A percentile compares a stretch with the other conserved stretches of the same genome.
Evolutionary conservation across 345 rosid genomes (phyloP).

Genomic region (Bretschneidera sinensis): DNA sequence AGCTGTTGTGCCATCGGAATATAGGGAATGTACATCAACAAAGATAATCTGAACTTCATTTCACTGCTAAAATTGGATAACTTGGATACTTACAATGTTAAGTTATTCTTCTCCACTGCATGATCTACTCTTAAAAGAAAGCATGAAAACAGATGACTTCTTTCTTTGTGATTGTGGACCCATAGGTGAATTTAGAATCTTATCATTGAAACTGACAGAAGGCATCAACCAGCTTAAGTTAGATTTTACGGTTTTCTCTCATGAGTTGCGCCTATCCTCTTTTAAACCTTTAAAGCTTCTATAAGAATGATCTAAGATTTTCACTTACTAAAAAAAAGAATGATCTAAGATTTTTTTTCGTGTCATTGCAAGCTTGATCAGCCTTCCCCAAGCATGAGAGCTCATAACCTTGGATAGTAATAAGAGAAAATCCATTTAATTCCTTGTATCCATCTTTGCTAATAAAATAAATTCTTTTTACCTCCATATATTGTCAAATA

Average conservation of each 20-base stretch:
- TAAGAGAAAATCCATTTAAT: background rate
- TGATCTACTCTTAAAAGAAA: conserved; percentile 66
- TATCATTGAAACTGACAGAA: conserved; percentile 34
- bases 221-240: conserved; percentile 27
- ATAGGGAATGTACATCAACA: background rate
- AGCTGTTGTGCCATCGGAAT: too few relatives aligned
- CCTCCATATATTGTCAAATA: conserved; percentile 41
- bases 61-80: background rate
- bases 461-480: conserved; percentile 5
- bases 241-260: conserved; percentile 21
- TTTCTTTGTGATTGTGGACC: conserved; percentile 31
- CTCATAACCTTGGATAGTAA: conserved; percentile 19
- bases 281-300: conserved; percentile 23
- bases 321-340: too few relatives aligned
- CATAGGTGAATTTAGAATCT: conserved; percentile 21
- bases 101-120: conserved; percentile 52
- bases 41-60: background rate
- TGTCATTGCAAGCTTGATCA: conserved; percentile 16
- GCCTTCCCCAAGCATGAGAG: conserved; percentile 14
- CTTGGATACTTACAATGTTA: conserved; percentile 38
- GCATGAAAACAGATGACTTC: conserved; percentile 46
- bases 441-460: conserved; percentile 17
- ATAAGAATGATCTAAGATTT: conserved; percentile 20
- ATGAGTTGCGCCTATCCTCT: conserved; percentile 15
- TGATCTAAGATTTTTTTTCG: too few relatives aligned